Base-by-base conservation (phyloP, 2,329 filamentous ascomycete genomes). In the Parascedosporium putredinis region DNA sequence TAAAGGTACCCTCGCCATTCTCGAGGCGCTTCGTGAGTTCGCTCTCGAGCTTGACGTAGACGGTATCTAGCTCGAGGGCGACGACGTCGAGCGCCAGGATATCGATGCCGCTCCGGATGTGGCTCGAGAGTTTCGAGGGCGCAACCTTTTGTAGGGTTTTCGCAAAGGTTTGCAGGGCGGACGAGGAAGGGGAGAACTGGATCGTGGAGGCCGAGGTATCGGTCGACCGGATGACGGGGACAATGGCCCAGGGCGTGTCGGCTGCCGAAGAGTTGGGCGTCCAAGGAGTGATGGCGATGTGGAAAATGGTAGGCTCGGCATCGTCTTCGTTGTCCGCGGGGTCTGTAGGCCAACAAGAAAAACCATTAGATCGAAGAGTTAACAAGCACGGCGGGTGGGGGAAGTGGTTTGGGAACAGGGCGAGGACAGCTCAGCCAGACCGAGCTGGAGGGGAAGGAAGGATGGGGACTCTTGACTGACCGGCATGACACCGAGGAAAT, bases 41-140 rank as follows among this genome's bases (percentile, higher is more conserved):
- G 45, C 81, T 84, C 61, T 96, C 89, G 5, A 96, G 73, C 46
- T 79, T 88, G 51, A 97, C 87, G 62, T 88, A 95, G 14, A 97
- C 78, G 0, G 86, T 88, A 53, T 96, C 88, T 23, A 97, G 70
- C 2, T 83, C 76, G 23, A 97, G 67, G 2, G 91, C 86, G 7
- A 83, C 76, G 6, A 93, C 86, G 61, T 95, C 86, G 51, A 94
- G 72, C 23, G 94, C 76, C 51, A 88, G 74, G 54, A 97, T 84
- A 64, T 96, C 90, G 55, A 96, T 85, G 7, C 86, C 81, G 55
- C 81, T 79, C 57, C 88, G 83, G 57, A 83, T 81, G 58, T 85
- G 81, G 55, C 80, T 80, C 23, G 81, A 76, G 43, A 88, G 74
- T 62, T 86, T 88, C 51, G 86, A 87, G 10, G 86, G 85, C 22